phyloP scores from a whole-genome alignment of 768 basidiomycete genomes.

The Kwoniella mangroviensis region DNA sequence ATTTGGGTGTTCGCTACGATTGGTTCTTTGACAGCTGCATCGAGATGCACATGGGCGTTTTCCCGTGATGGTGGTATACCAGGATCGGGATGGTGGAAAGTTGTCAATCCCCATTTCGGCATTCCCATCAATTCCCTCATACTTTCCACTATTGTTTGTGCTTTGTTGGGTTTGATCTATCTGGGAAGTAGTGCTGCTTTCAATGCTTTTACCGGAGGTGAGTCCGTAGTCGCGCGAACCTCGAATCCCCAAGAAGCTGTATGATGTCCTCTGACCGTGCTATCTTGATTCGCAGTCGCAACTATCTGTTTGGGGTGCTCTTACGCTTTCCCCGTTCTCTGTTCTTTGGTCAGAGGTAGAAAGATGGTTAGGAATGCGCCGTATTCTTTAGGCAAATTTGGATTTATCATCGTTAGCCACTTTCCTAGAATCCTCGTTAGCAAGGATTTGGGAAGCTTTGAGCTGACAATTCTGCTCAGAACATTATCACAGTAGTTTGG shows the following conservation, averaged over 20 bases:
- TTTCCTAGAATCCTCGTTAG: too few species aligned
- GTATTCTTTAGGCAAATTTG: slow-evolving; percentile 57
- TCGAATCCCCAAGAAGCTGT: too few species aligned
- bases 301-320: slow-evolving; percentile 71
- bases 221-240: slow-evolving; percentile 3
- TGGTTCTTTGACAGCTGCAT: slow-evolving; percentile 70
- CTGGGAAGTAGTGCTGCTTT: slow-evolving; percentile 67
- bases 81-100: slow-evolving; percentile 62
- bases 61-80: slow-evolving; percentile 72
- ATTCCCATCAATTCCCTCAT: slow-evolving; percentile 69
- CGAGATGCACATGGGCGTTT: slow-evolving; percentile 74
- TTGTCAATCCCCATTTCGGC: slow-evolving; percentile 60
- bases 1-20: slow-evolving; percentile 65
- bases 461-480: slow-evolving; percentile 59
- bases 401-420: slow-evolving; percentile 43
- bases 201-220: slow-evolving; percentile 68
- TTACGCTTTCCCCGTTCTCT: slow-evolving; percentile 68
- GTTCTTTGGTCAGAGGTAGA: slow-evolving; percentile 63
- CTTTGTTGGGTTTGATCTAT: slow-evolving; percentile 68
- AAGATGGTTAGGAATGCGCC: slow-evolving; percentile 63
- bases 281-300: slow-evolving; percentile 59
- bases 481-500: slow-evolving; percentile 67
- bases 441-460: neutral
- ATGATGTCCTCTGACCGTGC: neutral
- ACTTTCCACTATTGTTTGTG: slow-evolving; percentile 66